Evolutionary conservation across 2,329 filamentous ascomycete genomes (phyloP).

Genomic region (Tolypocladium tundrense): DNA sequence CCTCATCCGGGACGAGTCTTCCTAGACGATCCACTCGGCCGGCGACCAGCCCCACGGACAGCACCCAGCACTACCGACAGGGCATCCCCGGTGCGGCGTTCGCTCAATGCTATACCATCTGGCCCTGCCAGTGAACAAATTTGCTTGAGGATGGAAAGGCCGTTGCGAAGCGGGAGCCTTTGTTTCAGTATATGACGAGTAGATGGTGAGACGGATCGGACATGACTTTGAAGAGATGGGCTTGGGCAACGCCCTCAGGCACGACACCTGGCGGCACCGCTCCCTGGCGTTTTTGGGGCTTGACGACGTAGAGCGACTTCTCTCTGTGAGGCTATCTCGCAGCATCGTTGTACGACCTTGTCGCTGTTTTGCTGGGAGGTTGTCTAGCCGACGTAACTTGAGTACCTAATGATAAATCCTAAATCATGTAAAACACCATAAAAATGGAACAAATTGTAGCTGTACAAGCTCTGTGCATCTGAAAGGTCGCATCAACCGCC

Average conservation of each 20-base stretch:
- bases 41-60: background rate
- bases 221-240: background rate
- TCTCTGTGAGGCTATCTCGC: background rate
- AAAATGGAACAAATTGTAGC: background rate
- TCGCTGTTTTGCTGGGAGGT: background rate
- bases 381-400: constrained; percentile 8
- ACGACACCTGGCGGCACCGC: background rate
- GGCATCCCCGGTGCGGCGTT: background rate
- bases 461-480: background rate
- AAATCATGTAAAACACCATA: background rate
- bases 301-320: background rate
- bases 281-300: background rate
- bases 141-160: background rate
- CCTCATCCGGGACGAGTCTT: constrained; percentile 86
- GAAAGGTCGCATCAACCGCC: background rate
- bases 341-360: background rate
- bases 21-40: constrained; percentile 36
- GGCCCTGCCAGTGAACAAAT: background rate
- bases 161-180: background rate
- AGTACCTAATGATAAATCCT: constrained; percentile 20
- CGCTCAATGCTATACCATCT: background rate
- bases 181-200: background rate
- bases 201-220: background rate
- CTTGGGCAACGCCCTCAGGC: background rate
- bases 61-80: background rate